Conservation (phyloP, 2,329 filamentous ascomycete species). For the Fusarium sublunatum region DNA sequence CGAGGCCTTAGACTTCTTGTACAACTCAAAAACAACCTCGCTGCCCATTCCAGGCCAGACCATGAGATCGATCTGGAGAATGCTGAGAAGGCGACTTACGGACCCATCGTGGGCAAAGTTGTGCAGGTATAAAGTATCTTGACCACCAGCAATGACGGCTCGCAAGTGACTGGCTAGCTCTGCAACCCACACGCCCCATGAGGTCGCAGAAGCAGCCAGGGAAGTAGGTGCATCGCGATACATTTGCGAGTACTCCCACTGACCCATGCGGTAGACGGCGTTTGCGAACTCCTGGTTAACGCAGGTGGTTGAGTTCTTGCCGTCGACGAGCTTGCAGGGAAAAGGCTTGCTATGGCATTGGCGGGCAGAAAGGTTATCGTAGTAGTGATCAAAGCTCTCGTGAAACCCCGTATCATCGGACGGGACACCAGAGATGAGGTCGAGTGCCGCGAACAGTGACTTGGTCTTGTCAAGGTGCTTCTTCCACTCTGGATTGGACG, state of each 20-base stretch:
- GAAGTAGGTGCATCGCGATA: slow-evolving; percentile 75
- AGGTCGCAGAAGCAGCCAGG: slow-evolving; percentile 69
- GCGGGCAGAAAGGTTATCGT: slow-evolving; percentile 82
- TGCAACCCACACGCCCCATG: slow-evolving; percentile 78
- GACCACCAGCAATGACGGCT: slow-evolving; percentile 57
- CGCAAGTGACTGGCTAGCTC: slow-evolving; percentile 76
- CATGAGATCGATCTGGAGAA: slow-evolving; percentile 77
- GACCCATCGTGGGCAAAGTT: slow-evolving; percentile 86
- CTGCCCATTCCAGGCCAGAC: slow-evolving; percentile 86
- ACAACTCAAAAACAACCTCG: slow-evolving; percentile 82
- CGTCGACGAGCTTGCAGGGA: slow-evolving; percentile 69
- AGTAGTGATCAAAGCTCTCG: slow-evolving; percentile 81
- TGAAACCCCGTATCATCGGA: slow-evolving; percentile 71
- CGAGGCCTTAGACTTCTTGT: slow-evolving; percentile 52
- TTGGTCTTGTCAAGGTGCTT: slow-evolving; percentile 69
- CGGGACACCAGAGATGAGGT: slow-evolving; percentile 74
- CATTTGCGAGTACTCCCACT: slow-evolving; percentile 84
- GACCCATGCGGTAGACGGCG: slow-evolving; percentile 77
- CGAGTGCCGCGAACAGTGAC: slow-evolving; percentile 68
- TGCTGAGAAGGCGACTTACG: slow-evolving; percentile 71
- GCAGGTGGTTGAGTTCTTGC: slow-evolving; percentile 64
- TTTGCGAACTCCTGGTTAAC: slow-evolving; percentile 72
- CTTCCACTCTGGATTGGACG: slow-evolving; percentile 65
- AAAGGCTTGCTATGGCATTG: slow-evolving; percentile 80
- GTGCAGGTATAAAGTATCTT: slow-evolving; percentile 69